Base-by-base conservation (phyloP, 495 filamentous ascomycete species). In the Tuber brumale region DNA sequence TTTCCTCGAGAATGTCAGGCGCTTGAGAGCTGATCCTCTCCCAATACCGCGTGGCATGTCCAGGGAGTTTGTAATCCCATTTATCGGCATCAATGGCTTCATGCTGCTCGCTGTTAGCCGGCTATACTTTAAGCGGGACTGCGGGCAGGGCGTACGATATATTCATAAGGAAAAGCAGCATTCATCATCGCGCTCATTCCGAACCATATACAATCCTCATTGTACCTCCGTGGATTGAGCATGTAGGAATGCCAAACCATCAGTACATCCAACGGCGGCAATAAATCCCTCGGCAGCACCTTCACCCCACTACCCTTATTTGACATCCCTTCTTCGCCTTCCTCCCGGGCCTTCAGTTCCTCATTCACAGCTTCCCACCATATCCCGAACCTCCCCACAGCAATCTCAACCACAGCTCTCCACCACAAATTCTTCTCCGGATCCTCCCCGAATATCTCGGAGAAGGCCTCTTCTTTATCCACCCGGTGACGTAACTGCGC, bases 181-280 rank as follows among this genome's bases (percentile, higher is more conserved):
- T 81, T 83, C 89, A 92, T 94, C 39, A 94, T 83, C 4, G 84
- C 80, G 75, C 87, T 85, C 51, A 90, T 84, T 0, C 88, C 89
- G 41, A 86, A 85, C 31, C 92, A 86, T 71, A 95, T 84, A 78
- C 91, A 91, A 82, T 97, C 94, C 79, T 97, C 93, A 4, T 93
- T 87, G 81, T 90, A 97, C 69, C 86, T 85, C 42, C 92, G 86
- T 3, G 94, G 94, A 77, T 95, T 96, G 5, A 97, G 88, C 90
- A 94, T 90, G 79, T 93, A 92, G 1, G 92, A 86, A 84, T 97
- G 94, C 93, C 92, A 95, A 0, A 96, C 92, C 92, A 97, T 93
- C 69, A 97, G 84, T 3, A 97, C 89, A 82, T 97, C 93, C 9
- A 85, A 77, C 4, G 84, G 84, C 0, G 84, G 84, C 23, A 80